A percentile compares a stretch with the other conserved stretches of the same genome.
Conservation (phyloP, 257 asterid genomes). For the Solanum lignicaule region DNA sequence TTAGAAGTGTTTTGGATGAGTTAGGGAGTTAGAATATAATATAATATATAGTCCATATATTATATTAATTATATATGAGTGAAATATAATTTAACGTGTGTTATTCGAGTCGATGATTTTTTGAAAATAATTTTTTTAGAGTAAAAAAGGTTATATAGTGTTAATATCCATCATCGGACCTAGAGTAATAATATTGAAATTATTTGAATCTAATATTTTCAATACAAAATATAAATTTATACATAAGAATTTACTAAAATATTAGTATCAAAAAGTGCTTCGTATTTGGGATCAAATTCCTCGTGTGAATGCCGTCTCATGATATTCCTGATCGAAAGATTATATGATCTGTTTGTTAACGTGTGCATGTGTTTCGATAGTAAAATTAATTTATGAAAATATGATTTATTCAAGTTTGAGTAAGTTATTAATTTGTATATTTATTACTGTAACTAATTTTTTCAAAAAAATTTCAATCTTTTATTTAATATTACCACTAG, state of each 20-base stretch:
- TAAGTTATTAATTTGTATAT: no score
- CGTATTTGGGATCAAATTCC: background rate
- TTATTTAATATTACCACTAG: background rate
- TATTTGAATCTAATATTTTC: no score
- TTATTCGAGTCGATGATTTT: background rate
- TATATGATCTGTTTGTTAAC: background rate
- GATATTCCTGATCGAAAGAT: background rate
- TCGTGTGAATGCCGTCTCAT: background rate
- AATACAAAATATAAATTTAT: no score
- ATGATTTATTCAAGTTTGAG: background rate
- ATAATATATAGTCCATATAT: background rate
- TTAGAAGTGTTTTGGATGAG: background rate
- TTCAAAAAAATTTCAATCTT: background rate
- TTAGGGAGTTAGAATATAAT: background rate
- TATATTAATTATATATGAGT: background rate
- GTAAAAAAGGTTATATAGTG: background rate
- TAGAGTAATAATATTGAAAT: background rate
- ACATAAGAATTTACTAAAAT: background rate
- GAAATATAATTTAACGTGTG: no score
- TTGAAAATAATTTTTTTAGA: no score
- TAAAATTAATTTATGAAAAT: background rate
- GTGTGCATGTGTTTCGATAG: background rate
- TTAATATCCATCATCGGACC: background rate
- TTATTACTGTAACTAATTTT: no score
- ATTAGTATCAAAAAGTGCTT: background rate